A percentile compares a stretch with the other conserved stretches of the same genome.
phyloP scores from a whole-genome alignment of 2,329 filamentous ascomycete species.

The Hypoxylon sp. region DNA sequence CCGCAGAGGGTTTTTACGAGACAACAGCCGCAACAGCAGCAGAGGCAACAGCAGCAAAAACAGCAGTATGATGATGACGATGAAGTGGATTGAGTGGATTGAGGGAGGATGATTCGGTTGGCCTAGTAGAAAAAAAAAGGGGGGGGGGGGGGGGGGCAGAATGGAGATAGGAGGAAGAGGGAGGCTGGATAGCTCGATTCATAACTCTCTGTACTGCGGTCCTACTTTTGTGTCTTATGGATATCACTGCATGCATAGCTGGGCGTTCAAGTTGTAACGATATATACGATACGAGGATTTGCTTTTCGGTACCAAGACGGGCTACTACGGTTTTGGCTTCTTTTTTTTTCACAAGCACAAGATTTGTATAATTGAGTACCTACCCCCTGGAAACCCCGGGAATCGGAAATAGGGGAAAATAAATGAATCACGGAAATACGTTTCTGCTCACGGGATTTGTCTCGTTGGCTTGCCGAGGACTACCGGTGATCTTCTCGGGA shows the following conservation, averaged over 20 bases:
- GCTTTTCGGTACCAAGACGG: background rate
- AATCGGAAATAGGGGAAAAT: background rate
- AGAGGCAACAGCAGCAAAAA: background rate
- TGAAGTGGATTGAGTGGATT: slow-evolving; percentile 34
- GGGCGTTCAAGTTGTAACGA: slow-evolving; percentile 24
- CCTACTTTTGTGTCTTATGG: slow-evolving; percentile 15
- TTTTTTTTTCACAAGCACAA: background rate
- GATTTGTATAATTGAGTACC: slow-evolving; percentile 19
- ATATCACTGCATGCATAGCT: slow-evolving; percentile 37
- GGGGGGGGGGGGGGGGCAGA: slow-evolving; percentile 4
- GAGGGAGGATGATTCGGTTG: background rate
- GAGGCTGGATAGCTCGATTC: slow-evolving; percentile 7
- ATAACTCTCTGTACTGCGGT: background rate
- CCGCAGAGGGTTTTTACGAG: slow-evolving; percentile 19
- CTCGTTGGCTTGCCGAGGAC: background rate
- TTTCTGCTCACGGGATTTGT: background rate
- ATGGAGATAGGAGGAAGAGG: background rate
- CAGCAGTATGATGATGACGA: slow-evolving; percentile 36
- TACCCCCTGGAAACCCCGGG: background rate
- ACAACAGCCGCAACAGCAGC: background rate
- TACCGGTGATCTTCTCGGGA: background rate
- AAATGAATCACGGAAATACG: background rate
- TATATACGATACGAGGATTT: slow-evolving; percentile 6
- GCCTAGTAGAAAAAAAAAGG: slow-evolving; percentile 1
- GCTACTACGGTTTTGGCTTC: background rate